phyloP scores from a whole-genome alignment of 169 alveolate species.

The Condylostoma magnum region DNA sequence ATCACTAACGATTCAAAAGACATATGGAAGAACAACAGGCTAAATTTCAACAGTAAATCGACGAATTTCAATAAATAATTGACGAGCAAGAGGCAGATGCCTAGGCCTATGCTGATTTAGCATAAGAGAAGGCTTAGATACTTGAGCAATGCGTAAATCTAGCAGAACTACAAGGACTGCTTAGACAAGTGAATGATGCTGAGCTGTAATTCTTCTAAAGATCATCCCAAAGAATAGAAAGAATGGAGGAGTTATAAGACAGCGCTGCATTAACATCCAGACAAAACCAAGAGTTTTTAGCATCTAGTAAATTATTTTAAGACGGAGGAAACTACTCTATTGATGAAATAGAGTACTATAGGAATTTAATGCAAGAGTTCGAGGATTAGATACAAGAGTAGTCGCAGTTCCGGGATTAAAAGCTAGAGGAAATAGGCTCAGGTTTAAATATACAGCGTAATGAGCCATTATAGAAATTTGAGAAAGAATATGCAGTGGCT shows the following conservation, averaged over 20 bases:
- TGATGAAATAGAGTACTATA: conserved; percentile 77
- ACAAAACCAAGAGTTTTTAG: conserved; percentile 67
- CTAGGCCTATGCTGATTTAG: conserved; percentile 65
- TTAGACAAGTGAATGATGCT: background rate
- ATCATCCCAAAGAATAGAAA: conserved; percentile 52
- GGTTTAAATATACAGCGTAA: conserved; percentile 50
- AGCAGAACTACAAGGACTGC: conserved; percentile 22
- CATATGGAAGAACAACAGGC: conserved; percentile 59
- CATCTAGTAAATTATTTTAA: conserved; percentile 53
- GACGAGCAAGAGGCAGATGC: conserved; percentile 69
- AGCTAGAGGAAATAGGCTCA: conserved; percentile 50
- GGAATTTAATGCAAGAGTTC: conserved; percentile 54
- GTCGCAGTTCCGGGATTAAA: conserved; percentile 48
- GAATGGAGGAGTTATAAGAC: conserved; percentile 56
- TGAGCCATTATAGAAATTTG: conserved; percentile 68
- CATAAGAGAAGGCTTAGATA: conserved; percentile 2
- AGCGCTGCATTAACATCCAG: conserved; percentile 40
- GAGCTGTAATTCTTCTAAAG: conserved; percentile 33
- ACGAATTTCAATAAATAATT: conserved; percentile 53
- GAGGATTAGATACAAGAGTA: conserved; percentile 41
- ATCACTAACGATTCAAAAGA: conserved; percentile 73
- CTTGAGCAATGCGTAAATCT: conserved; percentile 20
- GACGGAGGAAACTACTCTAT: conserved; percentile 80
- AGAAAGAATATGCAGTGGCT: conserved; percentile 60
- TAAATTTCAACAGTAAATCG: conserved; percentile 62